Evolutionary conservation across 2,329 filamentous ascomycete species (phyloP), one percentile per base, ranked within the genome.

Genomic region (Penicillium brasilianum): DNA sequence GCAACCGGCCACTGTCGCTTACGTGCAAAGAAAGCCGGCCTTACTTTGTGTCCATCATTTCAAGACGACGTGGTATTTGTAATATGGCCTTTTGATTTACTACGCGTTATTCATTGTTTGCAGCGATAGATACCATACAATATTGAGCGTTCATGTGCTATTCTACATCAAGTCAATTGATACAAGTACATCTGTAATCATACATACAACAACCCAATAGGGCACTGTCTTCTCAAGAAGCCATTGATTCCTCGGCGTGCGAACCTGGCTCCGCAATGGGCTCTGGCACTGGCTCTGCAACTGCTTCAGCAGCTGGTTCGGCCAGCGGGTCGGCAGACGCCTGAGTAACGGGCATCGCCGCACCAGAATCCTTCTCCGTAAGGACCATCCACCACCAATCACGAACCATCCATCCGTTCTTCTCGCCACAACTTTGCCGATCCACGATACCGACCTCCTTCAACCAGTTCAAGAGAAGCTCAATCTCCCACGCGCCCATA

Each of bases 361-460:
- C 7, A 10, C 2, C 5, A 11, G 18, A 30, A 9, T 48, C 39
- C 18, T 55, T 48, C 53, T 55, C 28, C 28, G 37, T 43, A 44
- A 77, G 54, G 60, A 74, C 69, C 69, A 79, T 68, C 77, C 78
- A 81, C 79, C 79, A 81, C 70, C 76, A 79, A 55, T 78, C 74
- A 39, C 67, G 67, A 13, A 78, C 69, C 32, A 58, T 64, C 72
- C 77, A 79, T 11, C 72, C 71, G 10, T 68, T 36, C 13, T 62
- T 58, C 51, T 55, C 57, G 18, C 49, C 65, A 25, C 57, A 52
- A 18, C 64, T 59, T 30, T 61, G 55, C 32, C 63, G 49, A 20
- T 57, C 59, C 36, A 69, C 68, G 34, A 68, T 60, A 18, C 66
- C 70, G 43, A 69, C 65, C 52, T 71, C 62, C 11, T 69, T 66